Evolutionary conservation across 352 stramenopile species (phyloP), one percentile per base, ranked within the genome.

Genomic region (Pythium folliculosum): DNA sequence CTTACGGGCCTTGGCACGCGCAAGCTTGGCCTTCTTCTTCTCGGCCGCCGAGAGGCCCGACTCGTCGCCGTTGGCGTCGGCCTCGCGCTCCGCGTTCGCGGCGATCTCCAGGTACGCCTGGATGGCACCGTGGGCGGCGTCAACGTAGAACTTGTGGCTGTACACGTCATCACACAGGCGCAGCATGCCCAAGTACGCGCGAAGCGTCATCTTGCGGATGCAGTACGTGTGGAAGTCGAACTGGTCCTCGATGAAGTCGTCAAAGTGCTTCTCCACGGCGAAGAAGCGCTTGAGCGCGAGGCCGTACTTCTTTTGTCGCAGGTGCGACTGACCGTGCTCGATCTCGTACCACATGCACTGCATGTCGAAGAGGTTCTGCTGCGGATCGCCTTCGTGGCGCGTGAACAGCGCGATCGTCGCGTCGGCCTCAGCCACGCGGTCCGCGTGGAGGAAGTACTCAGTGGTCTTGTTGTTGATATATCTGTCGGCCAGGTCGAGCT

Each of bases 221-320:
- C 97, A 99, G 77, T 99, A 99, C 51, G 84, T 95, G 86, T 99
- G 97, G 78, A 99, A 99, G 76, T 99, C 97, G 65, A 99, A 99
- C 77, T 99, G 96, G 84, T 99, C 97, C 61, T 99, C 97, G 43
- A 96, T 75, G 50, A 99, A 99, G 77, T 99, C 96, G 62, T 97
- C 89, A 67, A 99, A 99, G 81, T 99, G 97, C 74, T 99, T 98
- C 43, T 98, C 87, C 17, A 99, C 93, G 13, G 88, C 84, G 48
- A 91, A 88, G 72, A 97, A 99, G 22, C 97, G 97, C 76, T 99
- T 98, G 32, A 99, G 75, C 30, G 93, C 94, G 45, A 86, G 85
- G 1, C 91, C 96, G 37, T 82, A 85, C 58, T 89, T 77, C 55
- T 82, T 64, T 65, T 90, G 77, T 43, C 84, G 80, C 52, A 89